Evolutionary conservation across 352 stramenopile genomes (phyloP), one percentile per base, ranked within the genome.

Genomic region (Phytophthora hibernalis): DNA sequence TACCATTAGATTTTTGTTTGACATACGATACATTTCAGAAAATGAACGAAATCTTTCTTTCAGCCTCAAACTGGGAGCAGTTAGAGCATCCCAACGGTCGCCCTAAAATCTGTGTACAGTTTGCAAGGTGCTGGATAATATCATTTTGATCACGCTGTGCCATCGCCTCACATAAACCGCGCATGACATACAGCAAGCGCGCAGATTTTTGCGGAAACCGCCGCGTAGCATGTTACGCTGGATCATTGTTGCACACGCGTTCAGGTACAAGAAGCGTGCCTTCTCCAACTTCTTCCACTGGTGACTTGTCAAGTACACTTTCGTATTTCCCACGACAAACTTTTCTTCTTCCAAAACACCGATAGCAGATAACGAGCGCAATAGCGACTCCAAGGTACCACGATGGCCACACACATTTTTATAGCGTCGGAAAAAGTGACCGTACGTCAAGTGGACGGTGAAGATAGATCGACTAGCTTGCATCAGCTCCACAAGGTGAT

Each of bases 201-300:
- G 77, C 61, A 26, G 81, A 93, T 90, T 90, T 52, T 83, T 80
- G 10, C 81, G 74, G 43, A 89, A 90, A 3, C 83, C 82, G 5
- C 83, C 79, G 38, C 81, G 83, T n/a, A 92, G 65, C 68, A 95
- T 81, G 33, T 92, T 93, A 3, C 83, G 80, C 73, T 95, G 85
- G 42, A 95, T 92, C 83, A 95, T 92, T 4, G 82, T 92, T 6
- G 87, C 85, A 31, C 83, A 90, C 11, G 85, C 87, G 31, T 92
- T 95, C 20, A 95, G 58, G 56, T 90, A 93, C 63, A 92, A 70
- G 13, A 82, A 90, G 9, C 87, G 82, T 10, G 82, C 85, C 49
- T 92, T 87, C 60, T 95, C 85, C 8, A 95, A 70, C 45, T 90
- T 89, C 55, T 92, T 91, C 69, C 80, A 91, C 72, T 95, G 87